Base-by-base conservation (phyloP, 768 basidiomycete species). In the Termitomyces sp. region DNA sequence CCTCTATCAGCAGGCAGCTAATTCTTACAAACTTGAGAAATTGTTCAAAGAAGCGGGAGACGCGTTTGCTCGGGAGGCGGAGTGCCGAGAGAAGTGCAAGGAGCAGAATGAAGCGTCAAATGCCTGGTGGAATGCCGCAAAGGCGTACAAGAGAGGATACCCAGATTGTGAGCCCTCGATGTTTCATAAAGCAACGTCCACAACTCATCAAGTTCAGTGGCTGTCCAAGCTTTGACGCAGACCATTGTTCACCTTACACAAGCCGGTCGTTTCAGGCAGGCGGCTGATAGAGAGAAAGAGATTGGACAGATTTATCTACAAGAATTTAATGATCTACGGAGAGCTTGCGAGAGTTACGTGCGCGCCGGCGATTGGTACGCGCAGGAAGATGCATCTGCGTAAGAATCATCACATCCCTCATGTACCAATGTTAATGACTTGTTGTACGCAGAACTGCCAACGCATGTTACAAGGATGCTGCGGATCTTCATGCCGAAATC, bases 101-200 rank as follows among this genome's bases (percentile, higher is more conserved):
- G 96, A 98, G 74, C 74, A 71, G 50, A 94, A 94, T 64, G 97
- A 98, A 65, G 95, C 96, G n/a, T 91, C 95, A 23, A 96, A 95
- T 70, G 95, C 95, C 9, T 98, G 90, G 89, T 98, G 96, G 92
- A 97, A 96, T 70, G 95, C 97, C 13, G 88, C 93, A 36, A 98
- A 98, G 76, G 87, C 90, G 12, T 99, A 91, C 80, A 99, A 98
- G 79, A 82, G 90, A 73, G 89, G 87, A 28, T 85, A 82, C 71
- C 95, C 81, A 35, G 89, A 93, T 65, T 78, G 96, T 97, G 70
- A 70, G 87, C 28, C 55, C n/a, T 41, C 36, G 55, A 26, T 54
- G 55, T 38, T 33, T 43, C 47, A 18, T 23, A 23, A 23, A 48
- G 36, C 28, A 5, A 18, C 50, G 20, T 38, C 44, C n/a, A 48